phyloP scores from a whole-genome alignment of 2,329 filamentous ascomycete species.

The Colletotrichum caudatum region DNA sequence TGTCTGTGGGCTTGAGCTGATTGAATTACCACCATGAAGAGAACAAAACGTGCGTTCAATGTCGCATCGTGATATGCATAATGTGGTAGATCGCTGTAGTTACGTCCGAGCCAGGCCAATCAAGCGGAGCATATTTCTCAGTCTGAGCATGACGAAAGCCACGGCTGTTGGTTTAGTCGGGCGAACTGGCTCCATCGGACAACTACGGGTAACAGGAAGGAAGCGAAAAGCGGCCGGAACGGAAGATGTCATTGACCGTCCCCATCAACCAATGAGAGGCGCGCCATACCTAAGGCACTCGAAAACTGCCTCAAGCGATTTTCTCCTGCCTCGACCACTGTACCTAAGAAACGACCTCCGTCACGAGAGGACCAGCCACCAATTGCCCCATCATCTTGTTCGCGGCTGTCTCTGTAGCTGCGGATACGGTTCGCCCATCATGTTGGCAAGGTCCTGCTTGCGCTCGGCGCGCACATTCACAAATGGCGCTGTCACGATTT shows the following conservation, averaged over 20 bases:
- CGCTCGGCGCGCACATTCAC: slow-evolving; percentile 89
- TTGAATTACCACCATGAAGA: background rate
- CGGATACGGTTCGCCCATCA: slow-evolving; percentile 68
- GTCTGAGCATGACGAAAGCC: slow-evolving; percentile 26
- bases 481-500: slow-evolving; percentile 77
- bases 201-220: slow-evolving; percentile 33
- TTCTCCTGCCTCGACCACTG: slow-evolving; percentile 40
- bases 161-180: slow-evolving; percentile 16
- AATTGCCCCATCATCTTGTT: slow-evolving; percentile 53
- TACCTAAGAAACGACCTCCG: slow-evolving; percentile 41
- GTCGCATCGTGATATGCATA: slow-evolving; percentile 22
- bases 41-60: slow-evolving; percentile 26
- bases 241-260: slow-evolving; percentile 38
- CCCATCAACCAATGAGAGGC: slow-evolving; percentile 35
- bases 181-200: slow-evolving; percentile 22
- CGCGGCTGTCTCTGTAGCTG: slow-evolving; percentile 51
- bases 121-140: slow-evolving; percentile 38
- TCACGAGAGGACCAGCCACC: slow-evolving; percentile 46
- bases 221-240: slow-evolving; percentile 37
- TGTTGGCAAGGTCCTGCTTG: slow-evolving; percentile 94
- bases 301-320: slow-evolving; percentile 43
- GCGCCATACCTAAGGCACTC: slow-evolving; percentile 41
- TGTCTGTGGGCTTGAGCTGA: background rate
- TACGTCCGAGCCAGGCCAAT: slow-evolving; percentile 27
- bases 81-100: background rate